Conservation (phyloP, 768 basidiomycete genomes). For the Leucosporidium creatinivorum region DNA sequence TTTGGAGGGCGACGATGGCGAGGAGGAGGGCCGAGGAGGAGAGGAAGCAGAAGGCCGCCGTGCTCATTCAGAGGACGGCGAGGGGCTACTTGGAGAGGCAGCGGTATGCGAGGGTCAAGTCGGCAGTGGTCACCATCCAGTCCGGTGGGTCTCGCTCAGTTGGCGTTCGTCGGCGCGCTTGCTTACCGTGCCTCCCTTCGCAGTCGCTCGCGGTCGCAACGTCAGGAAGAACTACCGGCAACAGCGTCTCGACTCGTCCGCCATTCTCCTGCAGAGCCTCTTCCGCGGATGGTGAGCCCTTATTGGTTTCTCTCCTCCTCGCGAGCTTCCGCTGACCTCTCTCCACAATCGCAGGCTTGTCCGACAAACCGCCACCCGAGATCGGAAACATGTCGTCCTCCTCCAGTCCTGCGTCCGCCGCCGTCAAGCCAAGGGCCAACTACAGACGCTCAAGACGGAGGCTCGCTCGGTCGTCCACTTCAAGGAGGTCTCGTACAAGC, state of each 20-base stretch:
- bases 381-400: slow-evolving; percentile 68
- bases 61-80: slow-evolving; percentile 63
- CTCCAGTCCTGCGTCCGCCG: slow-evolving; percentile 89
- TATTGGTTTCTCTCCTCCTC: not conserved
- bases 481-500: slow-evolving; percentile 93
- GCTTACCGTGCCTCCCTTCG: slow-evolving; percentile 3
- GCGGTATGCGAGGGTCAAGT: slow-evolving; percentile 57
- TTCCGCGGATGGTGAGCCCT: slow-evolving; percentile 75
- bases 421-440: slow-evolving; percentile 73
- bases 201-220: slow-evolving; percentile 69
- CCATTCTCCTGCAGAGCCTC: slow-evolving; percentile 68
- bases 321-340: slow-evolving; percentile 13
- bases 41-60: slow-evolving; percentile 65
- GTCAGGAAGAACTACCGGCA: slow-evolving; percentile 57
- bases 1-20: slow-evolving; percentile 87
- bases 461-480: slow-evolving; percentile 96
- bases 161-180: not conserved
- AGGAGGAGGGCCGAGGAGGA: slow-evolving; percentile 61
- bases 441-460: slow-evolving; percentile 75
- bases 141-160: slow-evolving; percentile 57
- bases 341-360: slow-evolving; percentile 41
- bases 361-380: slow-evolving; percentile 53
- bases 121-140: slow-evolving; percentile 66
- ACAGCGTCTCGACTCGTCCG: slow-evolving; percentile 55
- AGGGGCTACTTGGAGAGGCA: slow-evolving; percentile 68